A percentile compares a stretch with the other conserved stretches of the same genome.
phyloP scores from a whole-genome alignment of 805 yeast genomes.

The Candida insectalens region DNA sequence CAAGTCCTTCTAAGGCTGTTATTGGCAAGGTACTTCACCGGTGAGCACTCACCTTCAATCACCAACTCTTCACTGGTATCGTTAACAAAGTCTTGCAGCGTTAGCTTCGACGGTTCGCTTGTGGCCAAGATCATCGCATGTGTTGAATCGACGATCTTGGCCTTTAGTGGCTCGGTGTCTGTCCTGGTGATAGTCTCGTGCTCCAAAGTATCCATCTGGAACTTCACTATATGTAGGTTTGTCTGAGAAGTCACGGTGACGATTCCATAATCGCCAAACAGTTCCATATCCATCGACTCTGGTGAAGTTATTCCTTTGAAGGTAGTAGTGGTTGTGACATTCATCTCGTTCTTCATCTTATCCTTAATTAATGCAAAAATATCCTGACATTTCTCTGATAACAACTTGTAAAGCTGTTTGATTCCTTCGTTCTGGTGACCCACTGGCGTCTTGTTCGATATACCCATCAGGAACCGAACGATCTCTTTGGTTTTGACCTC shows the following conservation, averaged over 20 bases:
- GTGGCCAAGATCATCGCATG: not conserved
- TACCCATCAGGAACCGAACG: slow-evolving; percentile 21
- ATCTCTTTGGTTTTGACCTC: slow-evolving; percentile 18
- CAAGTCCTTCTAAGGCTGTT: slow-evolving; percentile 24
- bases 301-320: too few species aligned
- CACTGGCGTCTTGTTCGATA: slow-evolving; percentile 8
- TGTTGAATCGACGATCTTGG: not conserved
- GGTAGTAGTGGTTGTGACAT: not conserved
- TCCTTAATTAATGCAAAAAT: slow-evolving; percentile 1
- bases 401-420: not conserved
- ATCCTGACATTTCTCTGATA: not conserved
- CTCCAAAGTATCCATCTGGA: not conserved
- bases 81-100: too few species aligned
- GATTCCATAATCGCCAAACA: not conserved
- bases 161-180: not conserved
- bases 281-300: not conserved
- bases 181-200: not conserved
- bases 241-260: not conserved
- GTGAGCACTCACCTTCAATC: not conserved
- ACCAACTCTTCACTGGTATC: not conserved
- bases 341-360: slow-evolving; percentile 2
- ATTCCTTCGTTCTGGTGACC: slow-evolving; percentile 1
- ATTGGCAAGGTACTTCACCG: slow-evolving; percentile 19
- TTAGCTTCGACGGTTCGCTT: too few species aligned
- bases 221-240: not conserved